These are phyloP conservation scores for Kwoniella sp. DNA, from an alignment of 768 basidiomycete genomes.

Conservation along the genomic window DNA sequence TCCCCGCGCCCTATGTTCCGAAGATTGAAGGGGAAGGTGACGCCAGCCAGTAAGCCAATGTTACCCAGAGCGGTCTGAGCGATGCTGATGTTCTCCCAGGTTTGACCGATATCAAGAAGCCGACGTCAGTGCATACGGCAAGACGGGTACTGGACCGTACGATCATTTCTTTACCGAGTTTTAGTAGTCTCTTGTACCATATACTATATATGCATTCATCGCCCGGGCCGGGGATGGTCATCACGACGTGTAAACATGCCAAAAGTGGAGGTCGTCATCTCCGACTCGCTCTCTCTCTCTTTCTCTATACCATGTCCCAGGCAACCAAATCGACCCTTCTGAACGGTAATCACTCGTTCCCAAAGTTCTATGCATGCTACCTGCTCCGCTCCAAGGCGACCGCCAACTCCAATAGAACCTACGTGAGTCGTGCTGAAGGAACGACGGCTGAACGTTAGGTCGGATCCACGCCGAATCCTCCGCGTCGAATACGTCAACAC, in stretches of 20 bases:
- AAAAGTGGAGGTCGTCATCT: too few species aligned
- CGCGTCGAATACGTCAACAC: slow-evolving; percentile 60
- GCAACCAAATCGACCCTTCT: slow-evolving; percentile 44
- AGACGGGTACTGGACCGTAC: slow-evolving; percentile 51
- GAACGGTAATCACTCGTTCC: slow-evolving; percentile 48
- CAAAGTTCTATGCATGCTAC: slow-evolving; percentile 75
- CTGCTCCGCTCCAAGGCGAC: slow-evolving; percentile 65
- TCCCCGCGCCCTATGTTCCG: slow-evolving; percentile 92
- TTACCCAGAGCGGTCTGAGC: too few species aligned
- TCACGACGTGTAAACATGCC: too few species aligned
- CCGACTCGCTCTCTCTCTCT: too few species aligned
- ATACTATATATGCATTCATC: not conserved
- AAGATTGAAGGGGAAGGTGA: slow-evolving; percentile 89
- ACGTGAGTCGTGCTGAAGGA: slow-evolving; percentile 53
- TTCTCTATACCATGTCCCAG: too few species aligned
- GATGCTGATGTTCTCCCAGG: slow-evolving; percentile 24
- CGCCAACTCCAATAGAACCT: slow-evolving; percentile 58
- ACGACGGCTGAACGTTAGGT: slow-evolving; percentile 32
- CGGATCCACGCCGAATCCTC: slow-evolving; percentile 52
- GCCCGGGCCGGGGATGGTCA: too few species aligned
- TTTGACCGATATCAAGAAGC: slow-evolving; percentile 53
- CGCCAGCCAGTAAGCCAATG: slow-evolving; percentile 63
- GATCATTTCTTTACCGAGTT: slow-evolving; percentile 73
- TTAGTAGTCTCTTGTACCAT: slow-evolving; percentile 17
- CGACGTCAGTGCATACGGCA: slow-evolving; percentile 53